Conservation (phyloP, 2,329 filamentous ascomycete genomes). For the Colletotrichum ledebouriae region DNA sequence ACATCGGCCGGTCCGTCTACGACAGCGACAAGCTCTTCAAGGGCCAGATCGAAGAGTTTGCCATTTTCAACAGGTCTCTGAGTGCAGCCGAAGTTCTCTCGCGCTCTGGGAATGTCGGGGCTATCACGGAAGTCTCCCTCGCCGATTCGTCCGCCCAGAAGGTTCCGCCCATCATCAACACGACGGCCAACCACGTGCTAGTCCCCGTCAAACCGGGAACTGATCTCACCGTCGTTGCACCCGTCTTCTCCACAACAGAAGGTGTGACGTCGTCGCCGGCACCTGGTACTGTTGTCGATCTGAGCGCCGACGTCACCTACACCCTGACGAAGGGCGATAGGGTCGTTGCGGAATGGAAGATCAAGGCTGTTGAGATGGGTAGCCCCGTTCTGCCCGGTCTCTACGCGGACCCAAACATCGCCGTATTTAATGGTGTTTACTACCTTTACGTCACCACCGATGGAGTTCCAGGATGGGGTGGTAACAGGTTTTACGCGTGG, state of each 20-base stretch:
- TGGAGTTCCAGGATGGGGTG: slow-evolving; percentile 59
- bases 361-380: slow-evolving; percentile 43
- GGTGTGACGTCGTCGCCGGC: slow-evolving; percentile 42
- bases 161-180: slow-evolving; percentile 42
- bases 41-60: slow-evolving; percentile 45
- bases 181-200: slow-evolving; percentile 37
- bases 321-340: slow-evolving; percentile 34
- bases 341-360: slow-evolving; percentile 35
- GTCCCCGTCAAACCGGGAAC: slow-evolving; percentile 44
- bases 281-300: slow-evolving; percentile 43
- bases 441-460: slow-evolving; percentile 64
- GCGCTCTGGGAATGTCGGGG: slow-evolving; percentile 35
- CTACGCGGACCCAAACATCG: slow-evolving; percentile 63
- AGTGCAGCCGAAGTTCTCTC: slow-evolving; percentile 40
- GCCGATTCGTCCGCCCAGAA: slow-evolving; percentile 40
- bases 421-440: slow-evolving; percentile 57
- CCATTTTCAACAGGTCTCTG: slow-evolving; percentile 45
- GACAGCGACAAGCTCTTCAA: slow-evolving; percentile 44
- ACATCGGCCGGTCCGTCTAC: slow-evolving; percentile 45
- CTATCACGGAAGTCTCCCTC: slow-evolving; percentile 39
- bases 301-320: slow-evolving; percentile 42
- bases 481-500: slow-evolving; percentile 63
- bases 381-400: slow-evolving; percentile 55
- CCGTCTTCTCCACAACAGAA: slow-evolving; percentile 43
- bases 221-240: slow-evolving; percentile 42